Conservation (phyloP, 1,284 basidiomycete species). For the Dichomitus squalens region DNA sequence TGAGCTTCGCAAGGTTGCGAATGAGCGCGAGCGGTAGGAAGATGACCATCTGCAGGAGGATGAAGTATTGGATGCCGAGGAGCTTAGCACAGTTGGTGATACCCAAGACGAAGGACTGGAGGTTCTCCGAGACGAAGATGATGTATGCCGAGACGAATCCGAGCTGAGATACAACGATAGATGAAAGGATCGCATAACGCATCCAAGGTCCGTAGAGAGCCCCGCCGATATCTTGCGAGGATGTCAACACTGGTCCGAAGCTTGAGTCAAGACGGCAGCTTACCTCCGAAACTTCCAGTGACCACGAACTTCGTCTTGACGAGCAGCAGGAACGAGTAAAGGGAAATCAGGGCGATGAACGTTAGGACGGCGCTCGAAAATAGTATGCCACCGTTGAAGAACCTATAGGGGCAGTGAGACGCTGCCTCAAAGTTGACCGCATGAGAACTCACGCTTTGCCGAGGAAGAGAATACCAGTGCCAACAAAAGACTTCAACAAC, state of each 20-base stretch:
- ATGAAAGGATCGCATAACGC: constrained; percentile 86
- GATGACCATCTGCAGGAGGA: constrained; percentile 81
- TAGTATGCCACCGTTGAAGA: constrained; percentile 93
- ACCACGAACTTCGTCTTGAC: constrained; percentile 89
- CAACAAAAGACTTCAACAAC: constrained; percentile 95
- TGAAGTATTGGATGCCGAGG: constrained; percentile 80
- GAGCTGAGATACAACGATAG: constrained; percentile 90
- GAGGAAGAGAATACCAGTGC: constrained; percentile 95
- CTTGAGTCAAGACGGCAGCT: constrained; percentile 20
- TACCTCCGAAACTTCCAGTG: constrained; percentile 92
- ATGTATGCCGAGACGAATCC: constrained; percentile 91
- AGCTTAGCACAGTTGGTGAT: constrained; percentile 78
- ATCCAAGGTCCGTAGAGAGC: constrained; percentile 91
- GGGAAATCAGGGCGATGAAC: constrained; percentile 84
- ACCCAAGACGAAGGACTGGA: constrained; percentile 86
- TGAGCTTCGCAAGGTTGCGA: constrained; percentile 90
- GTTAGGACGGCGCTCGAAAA: constrained; percentile 86
- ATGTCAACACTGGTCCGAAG: not conserved
- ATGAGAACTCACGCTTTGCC: constrained; percentile 79
- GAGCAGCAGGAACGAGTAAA: constrained; percentile 94
- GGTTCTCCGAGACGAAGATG: constrained; percentile 95
- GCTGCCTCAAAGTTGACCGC: not conserved
- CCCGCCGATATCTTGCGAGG: constrained; percentile 85
- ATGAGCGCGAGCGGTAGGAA: constrained; percentile 89
- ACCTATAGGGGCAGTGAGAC: constrained; percentile 48